Base-by-base conservation (phyloP, 1,284 basidiomycete genomes). In the Microbotryum saponariae region DNA sequence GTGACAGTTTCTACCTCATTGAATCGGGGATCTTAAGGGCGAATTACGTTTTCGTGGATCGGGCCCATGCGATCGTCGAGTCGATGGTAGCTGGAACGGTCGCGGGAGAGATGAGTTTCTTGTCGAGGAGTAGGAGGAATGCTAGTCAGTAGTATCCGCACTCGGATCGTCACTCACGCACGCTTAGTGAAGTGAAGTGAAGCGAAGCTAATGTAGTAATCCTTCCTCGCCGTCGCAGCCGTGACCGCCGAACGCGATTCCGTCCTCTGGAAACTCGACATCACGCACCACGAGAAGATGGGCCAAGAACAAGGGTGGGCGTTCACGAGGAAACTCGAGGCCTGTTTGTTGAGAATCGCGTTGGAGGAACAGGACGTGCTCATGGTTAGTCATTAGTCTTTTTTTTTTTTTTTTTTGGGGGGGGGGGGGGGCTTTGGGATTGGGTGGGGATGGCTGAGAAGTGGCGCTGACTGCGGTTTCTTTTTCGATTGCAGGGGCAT, bases 41-140 rank as follows among this genome's bases (percentile, higher is more conserved):
- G 6, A 62, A 49, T 37, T 70, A 69, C 51, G 45, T 85, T 56
- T 82, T 86, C 66, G 78, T 81, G 8, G 81, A 82, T 31, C 75
- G 77, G 12, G 83, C 90, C 52, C 85, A 88, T 71, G 89, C 91
- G 76, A 88, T 65, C 51, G 47, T 25, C 59, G 70, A 73, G 50
- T 65, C 64, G 6, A 96, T 94, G 91, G 89, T 94, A 0, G 85
- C 91, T 2, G 91, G 91, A 1, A 90, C 90, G 0, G 78, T 94
- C 6, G 89, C 91, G 3, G 92, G 92, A 1, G 92, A 96, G 75
- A 76, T 96, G 59, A 86, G 87, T 0, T 87, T 86, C 45, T 77
- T 97, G 27, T 85, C 88, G 9, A 84, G 84, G 20, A 80, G 85
- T 47, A 79, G 82, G 25, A 79, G 92, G 53, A 96, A 94, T 73